Evolutionary conservation across 805 yeast genomes (phyloP), one percentile per base, ranked within the genome.

Genomic region (Teunomyces aglyptinius): DNA sequence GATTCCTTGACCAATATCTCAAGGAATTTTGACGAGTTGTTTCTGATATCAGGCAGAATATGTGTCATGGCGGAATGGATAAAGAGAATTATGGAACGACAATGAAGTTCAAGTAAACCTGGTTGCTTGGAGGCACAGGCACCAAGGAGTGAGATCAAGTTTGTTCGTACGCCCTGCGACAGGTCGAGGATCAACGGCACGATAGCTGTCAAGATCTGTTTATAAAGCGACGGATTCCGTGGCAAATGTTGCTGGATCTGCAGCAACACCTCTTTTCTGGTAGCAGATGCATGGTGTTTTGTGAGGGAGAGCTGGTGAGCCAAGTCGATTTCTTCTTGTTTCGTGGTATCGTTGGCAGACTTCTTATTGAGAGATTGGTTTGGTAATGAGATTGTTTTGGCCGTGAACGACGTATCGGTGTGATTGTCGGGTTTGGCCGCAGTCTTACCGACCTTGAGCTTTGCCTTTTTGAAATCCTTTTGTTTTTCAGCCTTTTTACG

Each of bases 21-120:
- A 20, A 91, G 67, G 55, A 86, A 87, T 48, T 76, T 79, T 0
- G 92, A 80, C 1, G 96, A 81, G 49, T 87, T 90, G 38, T 80
- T 78, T 46, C 96, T 77, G 22, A 94, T 82, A 3, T 81, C 82
- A 1, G 89, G 83, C 26, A 78, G 78, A 34, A 94, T 86, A 62
- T 94, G 97, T 13, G 97, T 86, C 97, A 94, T 92, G 3, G 96
- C 95, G 44, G 92, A 85, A 55, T 86, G 86, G 13, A 92, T 74
- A 61, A 86, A 91, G 26, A 92, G 73, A n/a, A 86, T 76, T 45
- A 86, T 59, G 16, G 72, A 66, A 50, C 81, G 68, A 57, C 82
- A 70, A 69, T 86, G 89, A 20, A 86, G 63, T 46, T 78, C 80
- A 49, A 86, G 65, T 22, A 86, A 68, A 3, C 80, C 79, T 0